A percentile compares a stretch with the other conserved stretches of the same genome.
Evolutionary conservation across 129 eudicot genomes (phyloP).

Genomic region (Artemisia argyi): DNA sequence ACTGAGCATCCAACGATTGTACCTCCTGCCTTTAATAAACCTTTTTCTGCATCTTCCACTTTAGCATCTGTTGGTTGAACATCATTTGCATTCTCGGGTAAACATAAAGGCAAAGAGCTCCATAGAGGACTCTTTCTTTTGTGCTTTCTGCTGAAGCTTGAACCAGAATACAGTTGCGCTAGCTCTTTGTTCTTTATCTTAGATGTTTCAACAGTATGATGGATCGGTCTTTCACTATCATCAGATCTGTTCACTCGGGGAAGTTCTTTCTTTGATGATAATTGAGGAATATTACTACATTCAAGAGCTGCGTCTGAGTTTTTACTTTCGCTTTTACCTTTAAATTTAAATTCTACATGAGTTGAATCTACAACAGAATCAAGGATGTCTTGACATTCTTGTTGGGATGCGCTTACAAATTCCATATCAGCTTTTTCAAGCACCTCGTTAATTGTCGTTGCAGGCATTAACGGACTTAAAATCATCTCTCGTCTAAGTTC

Average conservation of each 20-base stretch:
- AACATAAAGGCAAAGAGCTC: slow-evolving; percentile 63
- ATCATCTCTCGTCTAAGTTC: slow-evolving; percentile 81
- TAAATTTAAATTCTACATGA: slow-evolving; percentile 31
- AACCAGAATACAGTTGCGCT: slow-evolving; percentile 29
- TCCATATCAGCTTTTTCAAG: slow-evolving; percentile 88
- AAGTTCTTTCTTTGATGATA: slow-evolving; percentile 36
- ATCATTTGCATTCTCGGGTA: slow-evolving; percentile 29
- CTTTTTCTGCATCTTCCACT: slow-evolving; percentile 21
- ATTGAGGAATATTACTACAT: slow-evolving; percentile 21
- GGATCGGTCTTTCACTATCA: slow-evolving; percentile 40
- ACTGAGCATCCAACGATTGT: slow-evolving; percentile 56
- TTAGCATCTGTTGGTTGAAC: slow-evolving; percentile 21
- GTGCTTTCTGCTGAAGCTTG: slow-evolving; percentile 28
- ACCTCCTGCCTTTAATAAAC: slow-evolving; percentile 19
- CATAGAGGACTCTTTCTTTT: slow-evolving; percentile 51
- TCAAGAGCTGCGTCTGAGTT: neutral
- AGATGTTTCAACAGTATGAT: slow-evolving; percentile 33
- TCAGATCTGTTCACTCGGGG: slow-evolving; percentile 58
- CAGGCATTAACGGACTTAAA: slow-evolving; percentile 82
- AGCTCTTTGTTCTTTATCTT: slow-evolving; percentile 21
- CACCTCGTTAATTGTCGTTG: slow-evolving; percentile 65
- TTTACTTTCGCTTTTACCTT: slow-evolving; percentile 15
- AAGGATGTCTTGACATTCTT: slow-evolving; percentile 98
- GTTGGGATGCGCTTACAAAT: slow-evolving; percentile 73
- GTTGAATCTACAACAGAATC: slow-evolving; percentile 66